These are phyloP conservation scores for Apiospora kogelbergensis DNA, from an alignment of 2,329 filamentous ascomycete species.

Conservation along the genomic window DNA sequence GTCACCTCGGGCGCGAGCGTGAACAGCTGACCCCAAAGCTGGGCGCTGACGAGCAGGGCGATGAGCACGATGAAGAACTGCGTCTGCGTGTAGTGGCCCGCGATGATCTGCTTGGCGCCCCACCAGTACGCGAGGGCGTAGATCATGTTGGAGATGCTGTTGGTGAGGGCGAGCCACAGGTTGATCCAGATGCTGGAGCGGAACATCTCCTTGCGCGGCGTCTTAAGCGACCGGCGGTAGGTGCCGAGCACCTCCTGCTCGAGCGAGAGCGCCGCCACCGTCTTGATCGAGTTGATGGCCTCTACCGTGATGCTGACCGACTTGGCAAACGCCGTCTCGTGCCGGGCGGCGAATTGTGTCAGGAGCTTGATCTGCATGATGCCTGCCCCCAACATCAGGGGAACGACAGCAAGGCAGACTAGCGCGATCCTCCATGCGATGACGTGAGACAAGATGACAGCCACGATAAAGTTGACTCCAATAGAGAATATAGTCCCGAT, in stretches of 20 bases:
- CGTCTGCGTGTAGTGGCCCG: slow-evolving; percentile 61
- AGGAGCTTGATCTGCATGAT: slow-evolving; percentile 67
- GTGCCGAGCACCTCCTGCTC: slow-evolving; percentile 52
- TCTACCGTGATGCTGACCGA: slow-evolving; percentile 67
- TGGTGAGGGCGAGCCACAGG: slow-evolving; percentile 60
- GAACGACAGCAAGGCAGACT: slow-evolving; percentile 68
- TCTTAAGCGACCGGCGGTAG: slow-evolving; percentile 51
- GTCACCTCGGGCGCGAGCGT: slow-evolving; percentile 74
- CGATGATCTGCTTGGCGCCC: slow-evolving; percentile 69
- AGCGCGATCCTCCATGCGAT: slow-evolving; percentile 76
- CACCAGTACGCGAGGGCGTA: slow-evolving; percentile 81
- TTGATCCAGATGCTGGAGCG: slow-evolving; percentile 52
- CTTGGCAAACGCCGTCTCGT: slow-evolving; percentile 63
- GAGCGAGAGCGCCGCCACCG: slow-evolving; percentile 55
- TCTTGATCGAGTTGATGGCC: slow-evolving; percentile 65
- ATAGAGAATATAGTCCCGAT: slow-evolving; percentile 70
- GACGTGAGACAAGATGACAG: slow-evolving; percentile 68
- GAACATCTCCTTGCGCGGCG: slow-evolving; percentile 54
- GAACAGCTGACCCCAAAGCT: slow-evolving; percentile 74
- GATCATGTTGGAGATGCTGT: slow-evolving; percentile 63
- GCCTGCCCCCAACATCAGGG: slow-evolving; percentile 66
- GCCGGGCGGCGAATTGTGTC: slow-evolving; percentile 60
- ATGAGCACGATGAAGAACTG: slow-evolving; percentile 77
- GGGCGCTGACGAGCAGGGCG: slow-evolving; percentile 69
- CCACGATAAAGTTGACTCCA: slow-evolving; percentile 65